Conservation (phyloP, 371 early-diverging fungal genomes). For the Vairimorpha apis region DNA sequence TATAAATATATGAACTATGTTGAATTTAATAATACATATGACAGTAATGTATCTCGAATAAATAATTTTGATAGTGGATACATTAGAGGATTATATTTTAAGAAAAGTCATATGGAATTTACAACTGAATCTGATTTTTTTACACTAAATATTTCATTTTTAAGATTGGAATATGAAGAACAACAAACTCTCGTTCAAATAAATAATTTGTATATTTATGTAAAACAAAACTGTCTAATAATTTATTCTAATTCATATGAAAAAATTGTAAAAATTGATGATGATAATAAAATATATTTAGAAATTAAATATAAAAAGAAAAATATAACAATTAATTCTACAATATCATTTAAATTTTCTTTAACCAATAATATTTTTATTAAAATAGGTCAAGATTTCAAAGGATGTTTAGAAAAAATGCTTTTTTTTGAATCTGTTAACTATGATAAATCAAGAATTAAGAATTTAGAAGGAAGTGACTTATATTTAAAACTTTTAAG, state of each 20-base stretch:
- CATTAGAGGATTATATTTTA: constrained; percentile 13
- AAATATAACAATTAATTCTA: no score
- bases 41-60: no score
- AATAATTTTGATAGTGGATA: not conserved
- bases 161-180: not conserved
- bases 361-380: no score
- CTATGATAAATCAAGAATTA: not conserved
- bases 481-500: not conserved
- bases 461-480: not conserved
- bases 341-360: no score
- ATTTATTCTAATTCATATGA: no score
- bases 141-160: constrained; percentile 3
- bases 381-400: not conserved
- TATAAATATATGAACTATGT: no score
- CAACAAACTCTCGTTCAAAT: constrained; percentile 15
- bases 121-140: not conserved
- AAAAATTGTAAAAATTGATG: no score
- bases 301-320: no score
- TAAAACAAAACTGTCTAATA: no score
- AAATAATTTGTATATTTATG: no score
- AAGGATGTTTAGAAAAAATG: not conserved
- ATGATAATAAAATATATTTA: no score
- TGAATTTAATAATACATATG: no score
- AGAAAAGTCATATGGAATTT: constrained; percentile 10
- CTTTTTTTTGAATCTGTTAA: not conserved